phyloP scores from a whole-genome alignment of 1,139 yeast genomes.

The Yamadazyma mexicana region DNA sequence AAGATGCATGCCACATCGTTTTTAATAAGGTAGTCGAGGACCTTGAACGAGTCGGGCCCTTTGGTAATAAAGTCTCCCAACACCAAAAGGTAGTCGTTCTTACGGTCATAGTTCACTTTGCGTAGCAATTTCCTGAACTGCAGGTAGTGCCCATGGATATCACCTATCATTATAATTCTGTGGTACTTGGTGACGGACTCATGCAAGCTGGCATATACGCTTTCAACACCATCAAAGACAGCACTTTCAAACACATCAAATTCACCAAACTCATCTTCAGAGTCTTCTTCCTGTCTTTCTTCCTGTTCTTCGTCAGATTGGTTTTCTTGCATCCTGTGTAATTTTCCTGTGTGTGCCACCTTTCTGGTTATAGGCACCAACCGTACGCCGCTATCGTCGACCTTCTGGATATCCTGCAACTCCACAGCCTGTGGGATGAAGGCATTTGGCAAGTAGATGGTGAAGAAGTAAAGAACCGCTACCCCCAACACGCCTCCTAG shows the following conservation, averaged over 20 bases:
- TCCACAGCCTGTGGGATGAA: slow-evolving; percentile 36
- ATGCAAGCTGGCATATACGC: too few species aligned
- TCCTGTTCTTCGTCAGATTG: not conserved
- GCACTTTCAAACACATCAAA: too few species aligned
- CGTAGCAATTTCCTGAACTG: slow-evolving; percentile 54
- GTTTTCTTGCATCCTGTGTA: slow-evolving; percentile 3
- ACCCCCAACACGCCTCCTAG: slow-evolving; percentile 20
- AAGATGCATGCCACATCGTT: slow-evolving; percentile 68
- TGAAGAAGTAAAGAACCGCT: slow-evolving; percentile 29
- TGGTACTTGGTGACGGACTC: slow-evolving; percentile 20
- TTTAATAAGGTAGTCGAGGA: slow-evolving; percentile 65
- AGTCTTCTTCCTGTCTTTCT: not conserved
- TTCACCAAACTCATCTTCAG: too few species aligned
- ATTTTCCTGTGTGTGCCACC: too few species aligned
- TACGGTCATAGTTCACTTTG: slow-evolving; percentile 41
- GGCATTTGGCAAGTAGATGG: slow-evolving; percentile 30
- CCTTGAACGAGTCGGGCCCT: slow-evolving; percentile 74
- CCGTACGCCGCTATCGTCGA: slow-evolving; percentile 24
- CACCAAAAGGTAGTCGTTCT: slow-evolving; percentile 61
- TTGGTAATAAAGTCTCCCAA: slow-evolving; percentile 86
- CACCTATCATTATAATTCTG: slow-evolving; percentile 75
- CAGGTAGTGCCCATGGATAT: slow-evolving; percentile 77
- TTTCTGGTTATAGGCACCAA: slow-evolving; percentile 15
- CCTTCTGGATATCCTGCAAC: slow-evolving; percentile 26
- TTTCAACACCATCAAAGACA: not conserved